A percentile compares a stretch with the other conserved stretches of the same genome.
phyloP scores from a whole-genome alignment of 768 basidiomycete species.

The Tylopilus sp. region DNA sequence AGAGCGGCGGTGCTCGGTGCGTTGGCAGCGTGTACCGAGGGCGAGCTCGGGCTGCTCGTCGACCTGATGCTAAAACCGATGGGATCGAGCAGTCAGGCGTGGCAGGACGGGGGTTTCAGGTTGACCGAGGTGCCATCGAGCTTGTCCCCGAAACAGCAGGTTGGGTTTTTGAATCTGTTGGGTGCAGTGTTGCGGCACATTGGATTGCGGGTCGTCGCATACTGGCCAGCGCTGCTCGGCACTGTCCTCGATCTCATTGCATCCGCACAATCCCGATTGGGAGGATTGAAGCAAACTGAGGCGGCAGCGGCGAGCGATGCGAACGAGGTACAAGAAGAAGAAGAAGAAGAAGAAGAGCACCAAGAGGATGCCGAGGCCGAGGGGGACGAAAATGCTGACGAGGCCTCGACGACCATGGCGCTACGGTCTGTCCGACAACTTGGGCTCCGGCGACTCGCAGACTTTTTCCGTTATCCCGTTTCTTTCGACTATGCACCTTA shows the following conservation, averaged over 20 bases:
- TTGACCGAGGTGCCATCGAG: conserved; percentile 27
- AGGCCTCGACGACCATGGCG: conserved; percentile 32
- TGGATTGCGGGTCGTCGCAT: conserved; percentile 61
- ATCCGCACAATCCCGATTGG: conserved; percentile 60
- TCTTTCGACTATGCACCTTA: conserved; percentile 74
- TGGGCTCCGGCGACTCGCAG: conserved; percentile 80
- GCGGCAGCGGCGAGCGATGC: conserved; percentile 17
- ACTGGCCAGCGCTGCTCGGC: conserved; percentile 77
- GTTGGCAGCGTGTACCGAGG: conserved; percentile 63
- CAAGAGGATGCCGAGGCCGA: conserved; percentile 37
- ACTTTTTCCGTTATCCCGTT: conserved; percentile 79
- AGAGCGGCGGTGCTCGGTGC: conserved; percentile 72
- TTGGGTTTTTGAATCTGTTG: conserved; percentile 82
- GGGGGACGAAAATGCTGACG: conserved; percentile 34
- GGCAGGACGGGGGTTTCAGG: conserved; percentile 27
- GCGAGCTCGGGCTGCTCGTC: conserved; percentile 74
- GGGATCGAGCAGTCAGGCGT: conserved; percentile 29
- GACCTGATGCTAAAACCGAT: conserved; percentile 87
- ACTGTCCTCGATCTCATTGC: conserved; percentile 63
- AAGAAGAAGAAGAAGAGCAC: conserved; percentile 33
- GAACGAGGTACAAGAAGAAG: conserved; percentile 28
- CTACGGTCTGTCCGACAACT: conserved; percentile 71
- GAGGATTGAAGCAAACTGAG: conserved; percentile 22
- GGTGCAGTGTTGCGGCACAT: conserved; percentile 82
- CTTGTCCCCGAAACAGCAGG: conserved; percentile 61